These are phyloP conservation scores for Eragrostis nindensis DNA, from an alignment of 176 grass and related monocot genomes.

Conservation along the genomic window DNA sequence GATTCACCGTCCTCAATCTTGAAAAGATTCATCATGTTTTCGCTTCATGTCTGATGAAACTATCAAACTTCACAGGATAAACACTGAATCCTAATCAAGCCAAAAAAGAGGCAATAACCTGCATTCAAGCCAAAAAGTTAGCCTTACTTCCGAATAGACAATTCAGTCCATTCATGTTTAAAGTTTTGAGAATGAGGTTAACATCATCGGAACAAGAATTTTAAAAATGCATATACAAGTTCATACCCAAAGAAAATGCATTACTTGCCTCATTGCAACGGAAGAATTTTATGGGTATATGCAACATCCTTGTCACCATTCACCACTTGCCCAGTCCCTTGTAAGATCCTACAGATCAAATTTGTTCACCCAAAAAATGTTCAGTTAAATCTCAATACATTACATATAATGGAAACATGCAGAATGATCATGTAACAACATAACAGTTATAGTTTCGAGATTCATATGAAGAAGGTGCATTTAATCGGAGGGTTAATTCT, in stretches of 20 bases:
- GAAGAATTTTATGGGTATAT: constrained; percentile 83
- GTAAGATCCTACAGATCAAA: constrained; percentile 77
- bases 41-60: background rate
- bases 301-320: constrained; percentile 74
- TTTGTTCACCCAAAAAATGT: constrained; percentile 24
- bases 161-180: background rate
- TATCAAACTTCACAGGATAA: background rate
- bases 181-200: background rate
- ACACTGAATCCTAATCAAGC: background rate
- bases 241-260: background rate
- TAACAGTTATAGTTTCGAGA: background rate
- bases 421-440: background rate
- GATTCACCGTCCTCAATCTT: background rate
- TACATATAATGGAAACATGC: background rate
- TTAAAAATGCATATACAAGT: background rate
- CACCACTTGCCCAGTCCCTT: constrained; percentile 80
- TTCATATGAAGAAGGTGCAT: background rate
- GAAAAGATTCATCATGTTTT: background rate
- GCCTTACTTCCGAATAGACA: background rate
- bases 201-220: background rate
- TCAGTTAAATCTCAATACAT: background rate
- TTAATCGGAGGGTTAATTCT: background rate
- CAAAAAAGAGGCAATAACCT: background rate
- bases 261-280: constrained; percentile 52
- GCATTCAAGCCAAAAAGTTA: background rate